Evolutionary conservation across 768 basidiomycete species (phyloP).

Genomic region (Vararia minispora): DNA sequence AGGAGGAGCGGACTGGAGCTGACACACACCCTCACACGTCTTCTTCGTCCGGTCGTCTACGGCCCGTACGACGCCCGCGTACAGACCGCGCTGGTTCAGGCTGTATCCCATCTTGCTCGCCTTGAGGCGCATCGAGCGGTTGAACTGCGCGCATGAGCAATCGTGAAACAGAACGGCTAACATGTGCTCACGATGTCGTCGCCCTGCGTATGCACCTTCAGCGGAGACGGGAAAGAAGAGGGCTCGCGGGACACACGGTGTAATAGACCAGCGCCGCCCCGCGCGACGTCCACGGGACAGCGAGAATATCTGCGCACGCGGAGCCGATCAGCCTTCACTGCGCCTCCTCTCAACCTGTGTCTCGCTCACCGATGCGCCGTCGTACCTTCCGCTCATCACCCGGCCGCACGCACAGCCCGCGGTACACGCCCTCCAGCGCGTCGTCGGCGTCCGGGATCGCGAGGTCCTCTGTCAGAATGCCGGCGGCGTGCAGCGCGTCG

Average conservation of each 20-base stretch:
- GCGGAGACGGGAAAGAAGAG: background rate
- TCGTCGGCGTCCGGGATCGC: slow-evolving; percentile 55
- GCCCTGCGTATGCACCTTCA: slow-evolving; percentile 33
- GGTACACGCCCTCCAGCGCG: slow-evolving; percentile 68
- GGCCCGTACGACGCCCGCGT: slow-evolving; percentile 59
- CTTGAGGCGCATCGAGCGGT: slow-evolving; percentile 78
- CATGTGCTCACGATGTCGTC: slow-evolving; percentile 68
- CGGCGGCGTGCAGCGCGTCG: slow-evolving; percentile 36
- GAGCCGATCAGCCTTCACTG: background rate
- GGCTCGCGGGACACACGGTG: slow-evolving; percentile 39
- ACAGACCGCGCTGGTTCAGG: slow-evolving; percentile 82
- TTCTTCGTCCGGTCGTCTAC: slow-evolving; percentile 51
- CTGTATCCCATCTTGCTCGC: slow-evolving; percentile 74
- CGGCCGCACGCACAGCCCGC: slow-evolving; percentile 50
- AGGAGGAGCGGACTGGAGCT: slow-evolving; percentile 11
- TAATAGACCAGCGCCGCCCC: slow-evolving; percentile 91
- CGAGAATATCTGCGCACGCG: slow-evolving; percentile 50
- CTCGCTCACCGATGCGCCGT: slow-evolving; percentile 50
- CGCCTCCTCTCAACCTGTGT: background rate
- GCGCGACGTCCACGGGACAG: slow-evolving; percentile 64
- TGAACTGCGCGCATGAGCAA: slow-evolving; percentile 47
- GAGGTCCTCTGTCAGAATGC: slow-evolving; percentile 75
- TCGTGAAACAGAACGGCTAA: background rate
- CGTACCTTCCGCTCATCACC: slow-evolving; percentile 30
- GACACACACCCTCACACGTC: slow-evolving; percentile 48